Base-by-base conservation (phyloP, 2,329 filamentous ascomycete genomes). In the Ascochyta pisi region DNA sequence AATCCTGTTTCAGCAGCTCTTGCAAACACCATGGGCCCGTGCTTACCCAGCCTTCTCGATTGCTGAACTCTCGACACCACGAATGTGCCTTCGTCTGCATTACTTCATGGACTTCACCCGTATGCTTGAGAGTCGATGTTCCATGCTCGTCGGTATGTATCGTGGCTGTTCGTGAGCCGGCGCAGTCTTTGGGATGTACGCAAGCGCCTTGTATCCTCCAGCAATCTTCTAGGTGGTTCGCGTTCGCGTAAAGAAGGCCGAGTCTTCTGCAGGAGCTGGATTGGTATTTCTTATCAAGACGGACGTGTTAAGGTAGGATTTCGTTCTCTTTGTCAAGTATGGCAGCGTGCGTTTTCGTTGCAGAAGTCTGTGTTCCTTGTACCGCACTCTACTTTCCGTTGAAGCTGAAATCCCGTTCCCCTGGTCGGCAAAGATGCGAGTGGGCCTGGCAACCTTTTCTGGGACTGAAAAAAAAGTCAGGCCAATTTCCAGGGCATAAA, bases 401-500 rank as follows among this genome's bases (percentile, higher is more conserved):
- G 13, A n/a, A 22, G 15, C 44, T 44, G 58, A 57, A 58, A 51
- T 43, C 16, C 16, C 34, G 26, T 34, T 27, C 15, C 22, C n/a
- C 6, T 15, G 12, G 15, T 24, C 9, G 13, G n/a, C 16, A 15
- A 44, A 35, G 27, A 31, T 12, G 24, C 6, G 22, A 46, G 43
- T 52, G 48, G 50, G 44, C 29, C 50, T 49, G 54, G 42, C 31
- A 54, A 34, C 22, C 26, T 46, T 58, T 55, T 59, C 53, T 51
- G 48, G 50, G 43, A 31, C 38, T 44, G 35, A 55, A 22, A 19
- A 55, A 33, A 54, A 53, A 40, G 57, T 58, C 54, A 63, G 64
- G 63, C 68, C 61, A 67, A 47, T 55, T 44, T 58, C 50, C 59
- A 61, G 60, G 58, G 54, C 61, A 61, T 51, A 43, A 62, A 54